Evolutionary conservation across 2,329 filamentous ascomycete genomes (phyloP).

Genomic region (Talaromyces amestolkiae): DNA sequence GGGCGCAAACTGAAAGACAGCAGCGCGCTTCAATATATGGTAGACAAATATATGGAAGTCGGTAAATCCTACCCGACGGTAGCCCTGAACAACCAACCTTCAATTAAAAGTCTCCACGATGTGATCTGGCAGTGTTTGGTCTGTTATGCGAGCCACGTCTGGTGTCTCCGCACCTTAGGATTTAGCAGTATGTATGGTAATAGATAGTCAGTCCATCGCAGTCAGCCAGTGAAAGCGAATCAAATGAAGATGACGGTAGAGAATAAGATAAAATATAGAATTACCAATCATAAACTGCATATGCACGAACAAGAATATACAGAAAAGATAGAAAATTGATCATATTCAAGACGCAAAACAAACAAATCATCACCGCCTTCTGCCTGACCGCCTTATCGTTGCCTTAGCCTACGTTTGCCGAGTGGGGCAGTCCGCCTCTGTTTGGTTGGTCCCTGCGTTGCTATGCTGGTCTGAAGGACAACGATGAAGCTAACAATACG

Average conservation of each 20-base stretch:
- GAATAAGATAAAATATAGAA: neutral
- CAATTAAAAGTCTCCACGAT: constrained; percentile 16
- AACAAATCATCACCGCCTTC: constrained; percentile 12
- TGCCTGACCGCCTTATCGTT: constrained; percentile 17
- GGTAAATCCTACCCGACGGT: neutral
- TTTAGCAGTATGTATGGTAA: neutral
- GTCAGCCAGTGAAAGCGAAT: neutral
- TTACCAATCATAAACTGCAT: neutral
- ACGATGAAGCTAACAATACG: too few species aligned
- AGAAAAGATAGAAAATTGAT: neutral
- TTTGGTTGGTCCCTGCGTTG: constrained; percentile 8
- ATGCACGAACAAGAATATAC: neutral
- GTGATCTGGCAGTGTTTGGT: constrained; percentile 1
- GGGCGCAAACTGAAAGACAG: neutral
- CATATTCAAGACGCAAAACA: constrained; percentile 11
- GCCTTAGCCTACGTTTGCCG: constrained; percentile 4
- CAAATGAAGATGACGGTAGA: neutral
- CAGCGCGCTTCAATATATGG: neutral
- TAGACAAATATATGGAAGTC: neutral
- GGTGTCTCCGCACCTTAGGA: constrained; percentile 12
- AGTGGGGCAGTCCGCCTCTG: neutral
- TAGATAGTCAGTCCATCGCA: neutral
- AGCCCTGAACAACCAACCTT: neutral
- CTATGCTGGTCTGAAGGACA: neutral
- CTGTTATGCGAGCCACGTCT: constrained; percentile 17